Evolutionary conservation across 129 eudicot genomes (phyloP).

Genomic region (Heracleum sosnowskyi): DNA sequence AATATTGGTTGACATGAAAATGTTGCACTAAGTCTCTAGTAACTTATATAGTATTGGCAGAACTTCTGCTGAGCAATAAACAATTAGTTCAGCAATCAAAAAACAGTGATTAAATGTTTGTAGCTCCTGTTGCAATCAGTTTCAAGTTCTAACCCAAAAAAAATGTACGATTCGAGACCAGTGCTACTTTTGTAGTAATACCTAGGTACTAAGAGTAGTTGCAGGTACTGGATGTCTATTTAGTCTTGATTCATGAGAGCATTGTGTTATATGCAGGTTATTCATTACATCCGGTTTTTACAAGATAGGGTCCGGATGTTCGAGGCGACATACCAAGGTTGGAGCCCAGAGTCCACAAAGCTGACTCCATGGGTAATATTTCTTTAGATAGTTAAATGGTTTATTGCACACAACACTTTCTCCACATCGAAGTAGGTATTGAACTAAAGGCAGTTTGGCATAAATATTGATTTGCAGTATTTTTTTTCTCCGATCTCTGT

Average conservation of each 20-base stretch:
- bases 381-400: background rate
- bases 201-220: background rate
- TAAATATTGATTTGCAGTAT: background rate
- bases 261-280: conserved; percentile 47
- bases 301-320: conserved; percentile 69
- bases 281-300: conserved; percentile 72
- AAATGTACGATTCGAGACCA: background rate
- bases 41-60: background rate
- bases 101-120: background rate
- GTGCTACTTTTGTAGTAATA: background rate
- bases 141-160: background rate
- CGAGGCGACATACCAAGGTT: conserved; percentile 64
- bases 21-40: background rate
- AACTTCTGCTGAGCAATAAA: background rate
- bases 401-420: background rate
- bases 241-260: background rate
- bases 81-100: background rate
- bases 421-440: background rate
- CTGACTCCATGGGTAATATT: conserved; percentile 61
- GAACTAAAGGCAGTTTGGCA: background rate
- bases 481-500: background rate
- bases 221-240: background rate
- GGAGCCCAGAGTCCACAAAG: conserved; percentile 62
- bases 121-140: background rate
- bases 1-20: background rate